Evolutionary conservation across 1,284 basidiomycete species (phyloP), one percentile per base, ranked within the genome.

Genomic region (Coniferiporia sulphurascens): DNA sequence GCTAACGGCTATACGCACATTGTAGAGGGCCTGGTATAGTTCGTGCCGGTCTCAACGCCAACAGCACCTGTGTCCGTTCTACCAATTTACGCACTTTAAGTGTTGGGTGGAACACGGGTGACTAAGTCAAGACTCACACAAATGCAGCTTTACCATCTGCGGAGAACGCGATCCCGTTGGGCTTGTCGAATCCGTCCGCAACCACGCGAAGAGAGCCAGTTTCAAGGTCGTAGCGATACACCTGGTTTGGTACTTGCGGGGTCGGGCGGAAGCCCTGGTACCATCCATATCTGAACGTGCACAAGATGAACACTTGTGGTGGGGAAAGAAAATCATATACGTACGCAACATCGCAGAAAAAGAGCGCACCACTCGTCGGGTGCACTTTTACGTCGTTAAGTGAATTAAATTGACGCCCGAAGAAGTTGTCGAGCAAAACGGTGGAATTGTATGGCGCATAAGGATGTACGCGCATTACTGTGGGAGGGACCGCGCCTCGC

Each of bases 351-450:
- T 92, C 91, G 0, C 85, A 88, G 72, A 90, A 89, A 72, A 85
- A 90, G 9, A 89, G 68, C 51, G 79, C 80, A 13, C 81, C 81
- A 54, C 77, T 84, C n/a, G 63, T 66, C 0, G 86, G 86, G 61
- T 90, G 86, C 3, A 91, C 75, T 66, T 87, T 89, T 59, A 87
- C 74, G 67, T 93, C 91, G 69, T 93, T 91, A 55, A 91, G 72
- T 1, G 88, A 88, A 72, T 89, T 91, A 74, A 92, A 93, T 66
- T 91, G 88, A 8, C 87, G 76, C 2, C 90, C 90, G 65, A 81
- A 87, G 68, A 77, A 86, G 71, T 87, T 90, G 73, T 89, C 84
- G 58, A 89, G 68, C 15, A 88, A 66, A 46, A 87, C 79, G 19
- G 84, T 86, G 6, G 78, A 71, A 58, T 87, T 85, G 70, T 81